Evolutionary conservation across 2,329 filamentous ascomycete genomes (phyloP), one percentile per base, ranked within the genome.

Genomic region (Fusarium phyllophilum): DNA sequence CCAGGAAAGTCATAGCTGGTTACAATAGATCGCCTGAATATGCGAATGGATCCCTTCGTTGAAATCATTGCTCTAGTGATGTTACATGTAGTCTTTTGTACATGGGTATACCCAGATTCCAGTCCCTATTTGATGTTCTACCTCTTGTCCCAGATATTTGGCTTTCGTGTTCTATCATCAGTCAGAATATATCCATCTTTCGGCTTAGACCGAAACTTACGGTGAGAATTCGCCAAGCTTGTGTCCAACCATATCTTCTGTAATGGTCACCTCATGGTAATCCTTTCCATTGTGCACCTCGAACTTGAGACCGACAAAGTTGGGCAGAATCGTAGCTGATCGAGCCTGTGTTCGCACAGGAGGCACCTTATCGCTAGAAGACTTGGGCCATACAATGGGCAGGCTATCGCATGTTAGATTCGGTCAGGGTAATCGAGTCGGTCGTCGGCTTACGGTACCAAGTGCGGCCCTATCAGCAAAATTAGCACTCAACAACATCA

Each of bases 211-310:
- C n/a, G 41, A 48, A 56, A 90, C 94, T 79, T 89, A 97, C 95
- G 90, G 86, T 72, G 94, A 91, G 82, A 97, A 98, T 84, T 98
- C 95, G 78, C 95, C 95, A 76, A 98, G 87, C 85, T 97, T 98
- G 84, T 96, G 93, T 61, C 95, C 95, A 56, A 98, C 95, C 95
- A 98, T 98, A 79, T 97, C 94, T 82, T 97, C 95, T 22, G 95
- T 97, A 73, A 98, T 93, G 75, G 87, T 88, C 62, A 97, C 88
- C 76, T 96, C 93, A 77, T 92, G 85, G 83, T 97, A 97, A 38
- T 89, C 89, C 86, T 96, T 97, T 79, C 95, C 95, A 82, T 97
- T 97, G 85, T 98, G 93, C 68, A 98, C 90, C 83, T 95, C 92
- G 83, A 98, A 98, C 81, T 91, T 92, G 78, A 97, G 86, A 20